Conservation (phyloP, 1,284 basidiomycete genomes). For the Apiotrichum veenhuisii region DNA sequence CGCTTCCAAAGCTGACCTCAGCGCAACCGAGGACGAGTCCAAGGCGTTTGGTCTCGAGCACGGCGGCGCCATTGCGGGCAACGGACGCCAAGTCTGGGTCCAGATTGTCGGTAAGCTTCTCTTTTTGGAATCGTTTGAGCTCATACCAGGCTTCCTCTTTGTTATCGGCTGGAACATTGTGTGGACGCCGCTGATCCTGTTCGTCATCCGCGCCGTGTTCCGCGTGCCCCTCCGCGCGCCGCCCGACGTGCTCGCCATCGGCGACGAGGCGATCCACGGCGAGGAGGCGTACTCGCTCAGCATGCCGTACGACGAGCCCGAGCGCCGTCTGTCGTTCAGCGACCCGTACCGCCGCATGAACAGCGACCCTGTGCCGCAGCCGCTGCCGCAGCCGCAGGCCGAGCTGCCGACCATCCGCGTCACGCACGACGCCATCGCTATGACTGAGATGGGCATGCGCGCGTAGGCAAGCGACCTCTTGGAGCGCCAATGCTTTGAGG, state of each 20-base stretch:
- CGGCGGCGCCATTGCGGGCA: constrained; percentile 20
- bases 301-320: constrained; percentile 2
- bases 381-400: not conserved
- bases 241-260: constrained; percentile 14
- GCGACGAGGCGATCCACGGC: constrained; percentile 23
- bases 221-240: constrained; percentile 17
- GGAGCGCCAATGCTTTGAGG: too few species aligned
- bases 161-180: constrained; percentile 17
- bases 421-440: not conserved
- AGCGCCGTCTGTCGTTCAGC: not conserved
- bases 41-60: constrained; percentile 14
- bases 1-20: not conserved
- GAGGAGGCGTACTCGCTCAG: constrained; percentile 21
- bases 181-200: constrained; percentile 10
- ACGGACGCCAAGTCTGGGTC: constrained; percentile 20
- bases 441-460: not conserved
- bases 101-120: constrained; percentile 19
- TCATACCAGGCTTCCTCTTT: constrained; percentile 10
- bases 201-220: constrained; percentile 10
- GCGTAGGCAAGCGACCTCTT: too few species aligned
- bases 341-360: not conserved
- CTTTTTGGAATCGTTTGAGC: not conserved
- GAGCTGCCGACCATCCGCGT: not conserved
- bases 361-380: not conserved
- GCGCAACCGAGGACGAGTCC: constrained; percentile 16